Conservation (phyloP, 2,329 filamentous ascomycete genomes). For the Fusarium sp. region DNA sequence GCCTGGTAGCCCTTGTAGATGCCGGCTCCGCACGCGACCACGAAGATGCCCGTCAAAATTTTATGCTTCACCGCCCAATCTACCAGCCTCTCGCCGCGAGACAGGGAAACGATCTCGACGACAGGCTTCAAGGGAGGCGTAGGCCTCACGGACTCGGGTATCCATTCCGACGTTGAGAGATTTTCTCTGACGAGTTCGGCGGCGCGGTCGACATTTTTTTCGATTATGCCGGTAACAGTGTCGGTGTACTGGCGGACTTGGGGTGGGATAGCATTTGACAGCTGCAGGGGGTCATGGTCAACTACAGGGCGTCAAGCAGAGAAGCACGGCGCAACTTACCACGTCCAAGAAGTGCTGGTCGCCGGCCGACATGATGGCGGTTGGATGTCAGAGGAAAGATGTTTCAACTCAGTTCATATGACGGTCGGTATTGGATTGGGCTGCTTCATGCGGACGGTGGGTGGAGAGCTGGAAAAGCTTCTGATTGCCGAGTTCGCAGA, state of each 20-base stretch:
- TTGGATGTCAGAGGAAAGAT: conserved; percentile 39
- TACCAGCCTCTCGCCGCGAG: conserved; percentile 66
- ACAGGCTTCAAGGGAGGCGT: conserved; percentile 58
- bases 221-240: conserved; percentile 82
- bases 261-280: conserved; percentile 62
- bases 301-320: not conserved
- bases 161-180: conserved; percentile 75
- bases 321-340: conserved; percentile 60
- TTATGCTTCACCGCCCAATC: conserved; percentile 81
- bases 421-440: conserved; percentile 41
- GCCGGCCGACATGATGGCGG: conserved; percentile 76
- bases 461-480: conserved; percentile 42
- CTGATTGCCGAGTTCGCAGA: conserved; percentile 40
- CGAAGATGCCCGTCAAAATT: conserved; percentile 76
- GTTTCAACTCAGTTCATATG: conserved; percentile 44
- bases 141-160: conserved; percentile 76
- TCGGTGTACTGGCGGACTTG: conserved; percentile 78
- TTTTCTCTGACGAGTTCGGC: conserved; percentile 77
- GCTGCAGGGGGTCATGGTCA: conserved; percentile 50
- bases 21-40: conserved; percentile 77
- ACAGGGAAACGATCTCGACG: conserved; percentile 49
- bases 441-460: conserved; percentile 33
- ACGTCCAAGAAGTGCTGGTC: conserved; percentile 83
- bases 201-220: conserved; percentile 82
- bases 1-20: conserved; percentile 64